Evolutionary conservation across 2,329 filamentous ascomycete species (phyloP), one percentile per base, ranked within the genome.

Genomic region (Ophiosphaerella narmari): DNA sequence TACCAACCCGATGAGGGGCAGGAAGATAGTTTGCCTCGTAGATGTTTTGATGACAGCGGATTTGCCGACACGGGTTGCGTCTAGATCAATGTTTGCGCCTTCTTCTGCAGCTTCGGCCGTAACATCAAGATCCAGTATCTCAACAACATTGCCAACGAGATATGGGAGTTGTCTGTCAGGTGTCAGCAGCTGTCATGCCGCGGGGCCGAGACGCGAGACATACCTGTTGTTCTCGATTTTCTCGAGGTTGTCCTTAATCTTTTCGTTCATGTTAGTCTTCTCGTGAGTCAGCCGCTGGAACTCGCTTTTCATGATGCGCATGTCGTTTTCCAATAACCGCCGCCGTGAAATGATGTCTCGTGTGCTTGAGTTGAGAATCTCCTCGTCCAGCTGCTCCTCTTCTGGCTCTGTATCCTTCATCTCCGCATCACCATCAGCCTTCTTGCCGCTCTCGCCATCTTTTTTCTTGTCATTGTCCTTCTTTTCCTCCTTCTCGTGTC

Each of bases 191-290:
- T 42, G 41, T 37, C 31, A 23, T 39, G 38, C 18, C 13, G 33
- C 36, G 37, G 42, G 14, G 29, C 38, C 12, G 11, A 31, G 23
- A 9, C 31, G 38, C 21, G 34, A 35, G 32, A 14, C 82, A 62
- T 80, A 96, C 92, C 91, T 86, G 81, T 99, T 99, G 78, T 99
- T 97, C 63, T 95, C 92, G 69, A 99, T 99, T 85, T 99, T 99
- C 65, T 99, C 95, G 68, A 90, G 79, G 71, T 99, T 99, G 74
- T 99, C 94, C 82, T 97, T 97, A 76, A 99, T 97, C 82, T 97
- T 97, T 76, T 97, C 93, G 50, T 87, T 86, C 94, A 99, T 99
- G 41, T 90, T 87, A 42, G 88, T 86, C 79, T 96, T 96, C 78
- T 99, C 94, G 69, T 99, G 94, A 67, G 88, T 89, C 78, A 99